These are phyloP conservation scores for Xerocomus potaroensis DNA, from an alignment of 768 basidiomycete genomes.

Conservation along the genomic window DNA sequence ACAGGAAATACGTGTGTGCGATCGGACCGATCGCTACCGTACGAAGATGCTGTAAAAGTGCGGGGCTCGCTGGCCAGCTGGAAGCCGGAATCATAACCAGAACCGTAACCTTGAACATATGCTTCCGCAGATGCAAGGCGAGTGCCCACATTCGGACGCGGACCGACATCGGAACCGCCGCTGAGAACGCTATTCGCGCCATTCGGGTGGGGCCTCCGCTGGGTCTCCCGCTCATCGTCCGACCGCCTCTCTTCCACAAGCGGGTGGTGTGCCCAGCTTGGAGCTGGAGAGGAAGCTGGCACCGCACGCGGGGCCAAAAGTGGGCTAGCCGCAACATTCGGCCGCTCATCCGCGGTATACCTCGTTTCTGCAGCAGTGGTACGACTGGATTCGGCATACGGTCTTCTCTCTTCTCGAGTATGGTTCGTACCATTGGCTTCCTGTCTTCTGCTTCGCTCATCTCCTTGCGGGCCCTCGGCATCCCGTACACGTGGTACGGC, in stretches of 20 bases:
- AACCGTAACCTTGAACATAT: conserved; percentile 33
- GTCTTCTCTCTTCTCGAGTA: conserved; percentile 14
- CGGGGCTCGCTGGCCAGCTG: conserved; percentile 17
- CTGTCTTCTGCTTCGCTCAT: conserved; percentile 20
- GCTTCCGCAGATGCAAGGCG: conserved; percentile 35
- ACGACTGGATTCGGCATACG: conserved; percentile 11
- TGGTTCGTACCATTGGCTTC: conserved; percentile 13
- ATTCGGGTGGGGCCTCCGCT: conserved; percentile 9
- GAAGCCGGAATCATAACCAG: conserved; percentile 32
- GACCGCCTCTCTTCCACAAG: conserved; percentile 28
- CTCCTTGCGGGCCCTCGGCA: conserved; percentile 18
- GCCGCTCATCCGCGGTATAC: conserved; percentile 14
- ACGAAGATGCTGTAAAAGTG: conserved; percentile 16
- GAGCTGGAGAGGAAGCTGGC: conserved; percentile 20
- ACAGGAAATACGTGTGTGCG: conserved; percentile 24
- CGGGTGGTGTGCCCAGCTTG: conserved; percentile 29
- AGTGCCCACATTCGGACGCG: conserved; percentile 4
- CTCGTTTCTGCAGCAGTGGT: conserved; percentile 5
- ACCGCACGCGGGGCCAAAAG: conserved; percentile 30
- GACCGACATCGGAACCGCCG: neutral
- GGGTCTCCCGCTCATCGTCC: conserved; percentile 27
- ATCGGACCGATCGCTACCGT: conserved; percentile 18
- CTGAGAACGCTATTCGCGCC: conserved; percentile 5
- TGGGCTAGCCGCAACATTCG: conserved; percentile 32
- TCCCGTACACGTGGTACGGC: conserved; percentile 20